Percentiles rank a stretch among this genome's conserved stretches.
phyloP scores from a whole-genome alignment of 257 asterid genomes.

The Nicotiana knightiana region DNA sequence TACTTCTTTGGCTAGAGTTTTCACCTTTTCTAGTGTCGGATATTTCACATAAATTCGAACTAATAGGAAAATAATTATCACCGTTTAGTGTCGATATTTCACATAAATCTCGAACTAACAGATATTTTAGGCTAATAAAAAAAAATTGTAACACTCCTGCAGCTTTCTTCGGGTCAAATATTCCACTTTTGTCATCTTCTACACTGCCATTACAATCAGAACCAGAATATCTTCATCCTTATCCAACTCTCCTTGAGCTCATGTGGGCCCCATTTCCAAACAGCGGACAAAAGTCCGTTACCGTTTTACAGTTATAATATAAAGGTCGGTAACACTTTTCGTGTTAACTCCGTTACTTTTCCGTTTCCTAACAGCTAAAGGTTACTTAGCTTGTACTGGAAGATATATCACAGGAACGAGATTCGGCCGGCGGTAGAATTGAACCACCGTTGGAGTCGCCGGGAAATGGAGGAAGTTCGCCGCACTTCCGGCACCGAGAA shows the following conservation, averaged over 20 bases:
- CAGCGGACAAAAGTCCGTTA: neutral
- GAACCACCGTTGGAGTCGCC: neutral
- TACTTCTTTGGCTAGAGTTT: too few relatives aligned
- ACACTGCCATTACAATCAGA: neutral
- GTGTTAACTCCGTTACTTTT: neutral
- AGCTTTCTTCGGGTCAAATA: neutral
- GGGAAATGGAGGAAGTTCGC: conserved; percentile 12
- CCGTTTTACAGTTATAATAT: neutral
- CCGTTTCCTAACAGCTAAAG: too few relatives aligned
- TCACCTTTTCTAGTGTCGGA: too few relatives aligned
- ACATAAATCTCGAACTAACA: too few relatives aligned
- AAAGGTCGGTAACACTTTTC: neutral
- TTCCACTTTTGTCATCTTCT: neutral
- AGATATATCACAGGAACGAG: neutral
- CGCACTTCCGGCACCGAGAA: conserved; percentile 22
- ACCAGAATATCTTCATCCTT: neutral
- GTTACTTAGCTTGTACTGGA: neutral
- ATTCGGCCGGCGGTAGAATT: neutral
- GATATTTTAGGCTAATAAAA: too few relatives aligned
- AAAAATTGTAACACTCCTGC: neutral
- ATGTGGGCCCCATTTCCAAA: neutral
- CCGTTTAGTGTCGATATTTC: too few relatives aligned
- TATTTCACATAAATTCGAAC: too few relatives aligned
- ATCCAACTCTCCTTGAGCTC: neutral
- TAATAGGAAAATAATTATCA: too few relatives aligned